A percentile compares a stretch with the other conserved stretches of the same genome.
These are phyloP conservation scores for Annulohypoxylon nitens DNA, from an alignment of 495 filamentous ascomycete genomes.

Conservation along the genomic window DNA sequence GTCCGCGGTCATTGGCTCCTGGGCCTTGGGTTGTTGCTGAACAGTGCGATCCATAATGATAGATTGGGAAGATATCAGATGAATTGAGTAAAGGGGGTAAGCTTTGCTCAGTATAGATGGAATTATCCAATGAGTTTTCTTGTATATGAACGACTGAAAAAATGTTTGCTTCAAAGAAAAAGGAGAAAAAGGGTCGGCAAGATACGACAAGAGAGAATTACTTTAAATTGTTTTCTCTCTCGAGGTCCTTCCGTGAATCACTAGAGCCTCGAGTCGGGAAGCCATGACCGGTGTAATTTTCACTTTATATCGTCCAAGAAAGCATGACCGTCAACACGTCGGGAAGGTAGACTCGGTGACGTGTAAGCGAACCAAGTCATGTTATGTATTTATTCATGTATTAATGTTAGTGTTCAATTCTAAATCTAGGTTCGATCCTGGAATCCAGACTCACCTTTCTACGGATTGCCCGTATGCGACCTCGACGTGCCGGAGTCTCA, in stretches of 20 bases:
- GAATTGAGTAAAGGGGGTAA: not conserved
- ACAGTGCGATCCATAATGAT: slow-evolving; percentile 9
- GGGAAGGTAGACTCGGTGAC: slow-evolving; percentile 22
- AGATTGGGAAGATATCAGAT: not conserved
- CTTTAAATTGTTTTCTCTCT: not conserved
- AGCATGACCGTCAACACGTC: slow-evolving; percentile 13
- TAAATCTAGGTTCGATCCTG: not conserved
- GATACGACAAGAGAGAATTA: not conserved
- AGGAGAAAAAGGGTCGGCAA: not conserved
- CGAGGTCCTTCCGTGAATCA: slow-evolving; percentile 14
- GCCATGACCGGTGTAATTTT: slow-evolving; percentile 14
- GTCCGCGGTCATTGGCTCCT: slow-evolving; percentile 20
- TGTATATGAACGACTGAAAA: slow-evolving; percentile 9
- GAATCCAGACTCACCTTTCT: not conserved
- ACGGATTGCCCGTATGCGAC: slow-evolving; percentile 3
- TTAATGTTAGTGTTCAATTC: no score
- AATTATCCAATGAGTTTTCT: slow-evolving; percentile 8
- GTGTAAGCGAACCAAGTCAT: slow-evolving; percentile 5
- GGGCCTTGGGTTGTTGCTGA: slow-evolving; percentile 2
- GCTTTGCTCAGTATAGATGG: not conserved
- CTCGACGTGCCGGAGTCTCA: slow-evolving; percentile 1
- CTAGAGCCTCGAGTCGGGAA: not conserved
- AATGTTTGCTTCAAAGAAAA: not conserved
- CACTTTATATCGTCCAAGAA: slow-evolving; percentile 11
- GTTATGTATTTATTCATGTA: not conserved